A percentile compares a stretch with the other conserved stretches of the same genome.
Conservation (phyloP, 2,329 filamentous ascomycete genomes). For the Curvularia hawaiiensis region DNA sequence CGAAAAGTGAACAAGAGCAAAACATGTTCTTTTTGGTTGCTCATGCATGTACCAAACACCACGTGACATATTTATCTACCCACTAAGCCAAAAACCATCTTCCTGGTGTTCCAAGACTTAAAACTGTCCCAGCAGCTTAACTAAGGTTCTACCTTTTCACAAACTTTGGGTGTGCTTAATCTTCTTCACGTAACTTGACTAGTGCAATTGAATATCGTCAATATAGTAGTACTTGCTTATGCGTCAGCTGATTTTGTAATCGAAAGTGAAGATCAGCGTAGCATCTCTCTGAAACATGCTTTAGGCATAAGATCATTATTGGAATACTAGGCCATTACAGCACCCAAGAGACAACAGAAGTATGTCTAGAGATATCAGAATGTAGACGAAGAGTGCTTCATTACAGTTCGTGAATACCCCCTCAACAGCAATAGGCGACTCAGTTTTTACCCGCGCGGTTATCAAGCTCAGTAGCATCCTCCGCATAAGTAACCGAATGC, state of each 20-base stretch:
- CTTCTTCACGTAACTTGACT: too few species aligned
- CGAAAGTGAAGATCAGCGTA: not conserved
- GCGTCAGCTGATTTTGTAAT: too few species aligned
- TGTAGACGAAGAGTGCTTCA: not conserved
- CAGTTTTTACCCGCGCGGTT: conserved; percentile 5
- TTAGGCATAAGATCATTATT: not conserved
- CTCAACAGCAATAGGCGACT: not conserved
- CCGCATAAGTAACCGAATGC: conserved; percentile 8
- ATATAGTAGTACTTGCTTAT: too few species aligned
- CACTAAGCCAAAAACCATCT: not conserved
- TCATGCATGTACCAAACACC: too few species aligned
- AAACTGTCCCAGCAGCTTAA: too few species aligned
- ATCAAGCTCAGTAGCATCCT: conserved; percentile 6
- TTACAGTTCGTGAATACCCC: not conserved
- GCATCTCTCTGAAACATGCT: not conserved
- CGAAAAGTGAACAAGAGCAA: too few species aligned
- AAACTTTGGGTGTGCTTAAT: too few species aligned
- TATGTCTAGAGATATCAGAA: not conserved
- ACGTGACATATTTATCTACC: too few species aligned
- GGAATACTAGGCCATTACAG: not conserved
- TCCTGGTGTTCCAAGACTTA: not conserved
- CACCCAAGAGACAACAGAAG: not conserved
- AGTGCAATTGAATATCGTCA: too few species aligned
- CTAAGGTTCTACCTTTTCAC: too few species aligned
- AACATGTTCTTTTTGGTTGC: too few species aligned